These are phyloP conservation scores for Sambucus nigra DNA, from an alignment of 129 eudicot genomes.

Conservation along the genomic window DNA sequence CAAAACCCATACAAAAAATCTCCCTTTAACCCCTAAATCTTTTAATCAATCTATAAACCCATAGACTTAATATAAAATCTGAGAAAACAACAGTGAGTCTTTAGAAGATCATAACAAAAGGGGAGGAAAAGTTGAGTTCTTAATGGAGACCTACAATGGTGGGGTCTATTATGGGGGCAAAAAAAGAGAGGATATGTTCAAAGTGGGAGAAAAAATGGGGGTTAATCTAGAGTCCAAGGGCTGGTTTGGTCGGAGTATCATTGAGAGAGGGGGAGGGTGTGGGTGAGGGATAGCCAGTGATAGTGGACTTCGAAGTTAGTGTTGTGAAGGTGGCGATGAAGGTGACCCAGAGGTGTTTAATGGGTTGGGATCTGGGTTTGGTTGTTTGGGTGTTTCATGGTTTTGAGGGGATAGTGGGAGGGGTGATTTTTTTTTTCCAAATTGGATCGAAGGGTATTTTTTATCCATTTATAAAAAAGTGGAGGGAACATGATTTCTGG, in stretches of 20 bases:
- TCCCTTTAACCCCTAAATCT: conserved; percentile 21
- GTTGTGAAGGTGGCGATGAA: too few relatives aligned
- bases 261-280: conserved; percentile 57
- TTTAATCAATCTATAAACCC: conserved; percentile 33
- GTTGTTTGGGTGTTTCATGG: too few relatives aligned
- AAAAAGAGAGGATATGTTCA: conserved; percentile 42
- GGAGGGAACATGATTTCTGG: too few relatives aligned
- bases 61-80: conserved; percentile 34
- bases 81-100: conserved; percentile 50
- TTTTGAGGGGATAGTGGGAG: too few relatives aligned
- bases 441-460: too few relatives aligned
- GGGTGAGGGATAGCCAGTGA: conserved; percentile 77
- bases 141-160: conserved; percentile 44
- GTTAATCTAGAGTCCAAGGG: conserved; percentile 91
- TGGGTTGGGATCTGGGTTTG: too few relatives aligned
- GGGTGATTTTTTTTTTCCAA: too few relatives aligned
- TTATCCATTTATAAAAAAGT: too few relatives aligned
- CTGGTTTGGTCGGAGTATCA: conserved; percentile 77
- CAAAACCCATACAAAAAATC: conserved; percentile 64
- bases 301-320: conserved; percentile 95
- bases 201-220: conserved; percentile 82
- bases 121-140: conserved; percentile 52
- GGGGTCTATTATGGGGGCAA: conserved; percentile 62
- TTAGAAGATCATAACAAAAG: conserved; percentile 46
- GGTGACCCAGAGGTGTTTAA: too few relatives aligned